These are phyloP conservation scores for Leishmania gerbilli DNA, from an alignment of 208 protist species.

Conservation along the genomic window DNA sequence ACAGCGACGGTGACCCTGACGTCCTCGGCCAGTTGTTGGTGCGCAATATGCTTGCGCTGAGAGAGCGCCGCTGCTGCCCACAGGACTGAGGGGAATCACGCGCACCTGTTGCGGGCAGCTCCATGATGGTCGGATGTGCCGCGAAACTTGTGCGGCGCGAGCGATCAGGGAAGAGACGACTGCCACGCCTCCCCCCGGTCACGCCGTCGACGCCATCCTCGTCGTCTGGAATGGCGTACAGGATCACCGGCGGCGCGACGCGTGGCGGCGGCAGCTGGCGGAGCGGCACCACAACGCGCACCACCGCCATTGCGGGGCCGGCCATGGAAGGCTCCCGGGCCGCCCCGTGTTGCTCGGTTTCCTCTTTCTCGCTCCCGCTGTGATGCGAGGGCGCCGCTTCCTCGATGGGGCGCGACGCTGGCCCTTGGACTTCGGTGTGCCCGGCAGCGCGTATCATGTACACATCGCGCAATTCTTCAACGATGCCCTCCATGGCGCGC, in stretches of 20 bases:
- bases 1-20: neutral
- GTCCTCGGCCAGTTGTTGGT: neutral
- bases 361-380: neutral
- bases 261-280: conserved; percentile 14
- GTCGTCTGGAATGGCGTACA: conserved; percentile 14
- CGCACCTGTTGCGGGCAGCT: neutral
- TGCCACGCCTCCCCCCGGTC: neutral
- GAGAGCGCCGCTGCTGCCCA: neutral
- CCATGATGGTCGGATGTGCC: conserved; percentile 18
- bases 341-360: conserved; percentile 4
- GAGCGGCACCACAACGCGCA: conserved; percentile 24
- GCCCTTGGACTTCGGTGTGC: neutral
- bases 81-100: neutral
- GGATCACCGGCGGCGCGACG: conserved; percentile 15
- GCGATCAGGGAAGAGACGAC: neutral
- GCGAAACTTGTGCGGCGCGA: conserved; percentile 33
- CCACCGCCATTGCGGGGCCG: neutral
- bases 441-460: conserved; percentile 33
- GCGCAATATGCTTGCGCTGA: neutral
- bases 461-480: conserved; percentile 59
- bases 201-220: neutral
- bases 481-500: conserved; percentile 41
- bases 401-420: neutral
- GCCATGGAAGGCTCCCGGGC: neutral
- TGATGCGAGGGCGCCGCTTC: neutral